These are phyloP conservation scores for Populus euphratica DNA, from an alignment of 345 rosid genomes.

Conservation along the genomic window DNA sequence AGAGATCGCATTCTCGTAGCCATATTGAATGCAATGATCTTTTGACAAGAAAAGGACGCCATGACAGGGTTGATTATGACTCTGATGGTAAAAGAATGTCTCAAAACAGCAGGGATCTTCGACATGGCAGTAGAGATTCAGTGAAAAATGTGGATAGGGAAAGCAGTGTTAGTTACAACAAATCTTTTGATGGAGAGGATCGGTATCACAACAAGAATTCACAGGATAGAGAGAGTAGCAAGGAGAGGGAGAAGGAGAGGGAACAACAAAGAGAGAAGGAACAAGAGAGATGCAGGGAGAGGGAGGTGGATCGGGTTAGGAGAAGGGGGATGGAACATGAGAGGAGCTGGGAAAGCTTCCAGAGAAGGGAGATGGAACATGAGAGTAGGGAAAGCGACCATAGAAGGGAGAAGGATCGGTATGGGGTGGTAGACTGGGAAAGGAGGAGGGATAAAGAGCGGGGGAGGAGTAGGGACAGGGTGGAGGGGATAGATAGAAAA, in stretches of 20 bases:
- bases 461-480: not conserved
- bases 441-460: conserved; percentile 34
- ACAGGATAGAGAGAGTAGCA: conserved; percentile 25
- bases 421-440: conserved; percentile 25
- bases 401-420: conserved; percentile 41
- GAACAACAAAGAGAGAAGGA: conserved; percentile 25
- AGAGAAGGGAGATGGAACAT: conserved; percentile 41
- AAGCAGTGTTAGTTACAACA: conserved; percentile 25
- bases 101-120: conserved; percentile 28
- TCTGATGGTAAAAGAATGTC: conserved; percentile 31
- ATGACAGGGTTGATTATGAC: conserved; percentile 29
- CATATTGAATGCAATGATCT: conserved; percentile 41
- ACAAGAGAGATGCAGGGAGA: conserved; percentile 21
- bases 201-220: conserved; percentile 36
- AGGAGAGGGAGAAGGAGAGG: conserved; percentile 24
- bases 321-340: conserved; percentile 42
- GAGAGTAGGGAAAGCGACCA: conserved; percentile 44
- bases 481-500: conserved; percentile 2
- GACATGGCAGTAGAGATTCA: conserved; percentile 39
- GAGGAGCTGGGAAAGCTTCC: conserved; percentile 43
- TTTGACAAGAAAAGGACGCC: conserved; percentile 28
- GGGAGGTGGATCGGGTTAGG: conserved; percentile 38
- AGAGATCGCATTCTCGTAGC: conserved; percentile 48
- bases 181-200: conserved; percentile 37
- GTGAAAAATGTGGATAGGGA: conserved; percentile 43